Evolutionary conservation across 1,139 yeast species (phyloP).

Genomic region (Nakaseomyces bracarensis): DNA sequence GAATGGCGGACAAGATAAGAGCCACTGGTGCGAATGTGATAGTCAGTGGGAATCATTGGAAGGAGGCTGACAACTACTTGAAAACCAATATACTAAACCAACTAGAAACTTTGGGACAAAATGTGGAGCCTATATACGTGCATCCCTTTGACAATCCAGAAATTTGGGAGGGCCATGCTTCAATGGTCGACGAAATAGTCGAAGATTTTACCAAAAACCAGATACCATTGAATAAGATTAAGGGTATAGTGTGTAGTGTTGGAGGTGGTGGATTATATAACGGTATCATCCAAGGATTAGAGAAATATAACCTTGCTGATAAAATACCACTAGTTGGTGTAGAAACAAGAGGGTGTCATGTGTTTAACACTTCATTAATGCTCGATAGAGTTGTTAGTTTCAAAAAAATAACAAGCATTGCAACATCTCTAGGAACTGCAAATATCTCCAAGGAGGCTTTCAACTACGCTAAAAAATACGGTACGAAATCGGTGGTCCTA

Average conservation of each 20-base stretch:
- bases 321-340: slow-evolving; percentile 44
- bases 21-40: slow-evolving; percentile 48
- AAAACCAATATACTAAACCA: slow-evolving; percentile 35
- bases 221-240: slow-evolving; percentile 33
- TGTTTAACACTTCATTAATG: slow-evolving; percentile 42
- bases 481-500: slow-evolving; percentile 41
- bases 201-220: slow-evolving; percentile 33
- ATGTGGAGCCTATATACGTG: slow-evolving; percentile 44
- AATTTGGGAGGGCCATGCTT: slow-evolving; percentile 63
- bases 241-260: slow-evolving; percentile 56
- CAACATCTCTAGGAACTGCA: slow-evolving; percentile 55
- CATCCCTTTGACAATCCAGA: slow-evolving; percentile 61
- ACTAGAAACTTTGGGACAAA: slow-evolving; percentile 20
- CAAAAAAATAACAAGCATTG: slow-evolving; percentile 44
- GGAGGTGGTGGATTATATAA: slow-evolving; percentile 72
- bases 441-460: slow-evolving; percentile 43
- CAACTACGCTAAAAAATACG: slow-evolving; percentile 34
- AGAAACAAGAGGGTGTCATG: slow-evolving; percentile 57
- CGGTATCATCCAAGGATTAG: slow-evolving; percentile 53
- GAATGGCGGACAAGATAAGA: slow-evolving; percentile 37
- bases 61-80: slow-evolving; percentile 55
- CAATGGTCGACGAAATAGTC: slow-evolving; percentile 50
- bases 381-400: slow-evolving; percentile 41
- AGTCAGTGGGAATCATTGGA: slow-evolving; percentile 50
- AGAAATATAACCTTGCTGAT: slow-evolving; percentile 34